phyloP scores from a whole-genome alignment of 2,329 filamentous ascomycete species.

The Cladophialophora chaetospira region DNA sequence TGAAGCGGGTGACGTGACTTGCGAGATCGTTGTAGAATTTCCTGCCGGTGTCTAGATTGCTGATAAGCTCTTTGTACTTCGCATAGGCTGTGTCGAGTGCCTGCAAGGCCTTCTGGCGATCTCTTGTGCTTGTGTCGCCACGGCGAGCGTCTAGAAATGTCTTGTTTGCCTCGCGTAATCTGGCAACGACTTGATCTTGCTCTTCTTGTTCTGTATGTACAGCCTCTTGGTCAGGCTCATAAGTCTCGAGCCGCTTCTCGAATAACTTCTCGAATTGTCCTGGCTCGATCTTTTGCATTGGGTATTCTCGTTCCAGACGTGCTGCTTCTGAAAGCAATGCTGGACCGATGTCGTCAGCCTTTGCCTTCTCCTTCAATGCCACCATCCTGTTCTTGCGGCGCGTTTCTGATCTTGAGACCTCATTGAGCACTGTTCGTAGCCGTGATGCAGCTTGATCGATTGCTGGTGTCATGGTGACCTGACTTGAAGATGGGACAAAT shows the following conservation, averaged over 20 bases:
- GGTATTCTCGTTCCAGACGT: constrained; percentile 80
- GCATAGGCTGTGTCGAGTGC: constrained; percentile 86
- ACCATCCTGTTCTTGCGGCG: constrained; percentile 78
- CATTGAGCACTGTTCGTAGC: constrained; percentile 78
- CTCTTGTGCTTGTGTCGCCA: constrained; percentile 64
- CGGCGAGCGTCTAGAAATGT: constrained; percentile 73
- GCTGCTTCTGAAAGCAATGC: constrained; percentile 82
- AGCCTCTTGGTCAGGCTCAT: constrained; percentile 74
- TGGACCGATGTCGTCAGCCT: constrained; percentile 80
- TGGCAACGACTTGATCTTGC: constrained; percentile 70
- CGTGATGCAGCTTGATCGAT: constrained; percentile 77
- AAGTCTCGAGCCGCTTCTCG: constrained; percentile 75
- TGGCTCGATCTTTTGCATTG: constrained; percentile 79
- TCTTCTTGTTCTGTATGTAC: constrained; percentile 72
- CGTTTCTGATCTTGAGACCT: constrained; percentile 80
- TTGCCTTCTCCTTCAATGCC: constrained; percentile 73
- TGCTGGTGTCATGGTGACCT: constrained; percentile 74
- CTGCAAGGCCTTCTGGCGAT: constrained; percentile 85
- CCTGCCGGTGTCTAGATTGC: constrained; percentile 83
- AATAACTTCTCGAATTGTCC: constrained; percentile 93
- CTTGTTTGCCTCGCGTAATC: constrained; percentile 73
- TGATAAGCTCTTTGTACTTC: constrained; percentile 95
- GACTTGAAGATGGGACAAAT: constrained; percentile 82
- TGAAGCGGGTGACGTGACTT: constrained; percentile 80
- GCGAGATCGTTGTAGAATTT: constrained; percentile 98